Conservation (phyloP, 2,329 filamentous ascomycete species). For the Xylariaceae sp. region DNA sequence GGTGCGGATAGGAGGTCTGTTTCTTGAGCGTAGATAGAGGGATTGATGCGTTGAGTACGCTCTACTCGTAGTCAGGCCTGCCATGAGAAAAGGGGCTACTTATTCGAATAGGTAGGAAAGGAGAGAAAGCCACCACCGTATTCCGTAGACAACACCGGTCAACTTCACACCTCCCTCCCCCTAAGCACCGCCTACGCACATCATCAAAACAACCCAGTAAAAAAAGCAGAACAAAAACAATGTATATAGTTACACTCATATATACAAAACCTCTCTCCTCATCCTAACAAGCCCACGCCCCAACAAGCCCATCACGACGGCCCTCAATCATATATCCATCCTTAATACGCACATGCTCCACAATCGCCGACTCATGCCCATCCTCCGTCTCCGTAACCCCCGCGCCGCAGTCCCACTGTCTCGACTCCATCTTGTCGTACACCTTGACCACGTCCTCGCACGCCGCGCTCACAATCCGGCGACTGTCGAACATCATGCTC, state of each 20-base stretch:
- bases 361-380: conserved; percentile 58
- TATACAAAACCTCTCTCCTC: not conserved
- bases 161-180: too few species aligned
- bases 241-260: not conserved
- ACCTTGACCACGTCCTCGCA: conserved; percentile 94
- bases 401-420: conserved; percentile 94
- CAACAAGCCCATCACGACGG: conserved; percentile 78
- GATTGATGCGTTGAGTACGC: too few species aligned
- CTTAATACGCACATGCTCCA: conserved; percentile 84
- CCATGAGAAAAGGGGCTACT: too few species aligned
- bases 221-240: not conserved
- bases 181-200: not conserved
- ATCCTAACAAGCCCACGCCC: conserved; percentile 62
- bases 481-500: conserved; percentile 93
- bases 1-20: too few species aligned
- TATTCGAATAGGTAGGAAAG: too few species aligned
- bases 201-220: not conserved
- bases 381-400: conserved; percentile 66
- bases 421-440: conserved; percentile 93
- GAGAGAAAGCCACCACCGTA: too few species aligned
- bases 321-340: conserved; percentile 94
- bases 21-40: too few species aligned
- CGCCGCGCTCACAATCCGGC: conserved; percentile 83
- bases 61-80: too few species aligned
- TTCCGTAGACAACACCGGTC: too few species aligned